Conservation (phyloP, 1,139 yeast genomes). For the Hyphopichia fennica region DNA sequence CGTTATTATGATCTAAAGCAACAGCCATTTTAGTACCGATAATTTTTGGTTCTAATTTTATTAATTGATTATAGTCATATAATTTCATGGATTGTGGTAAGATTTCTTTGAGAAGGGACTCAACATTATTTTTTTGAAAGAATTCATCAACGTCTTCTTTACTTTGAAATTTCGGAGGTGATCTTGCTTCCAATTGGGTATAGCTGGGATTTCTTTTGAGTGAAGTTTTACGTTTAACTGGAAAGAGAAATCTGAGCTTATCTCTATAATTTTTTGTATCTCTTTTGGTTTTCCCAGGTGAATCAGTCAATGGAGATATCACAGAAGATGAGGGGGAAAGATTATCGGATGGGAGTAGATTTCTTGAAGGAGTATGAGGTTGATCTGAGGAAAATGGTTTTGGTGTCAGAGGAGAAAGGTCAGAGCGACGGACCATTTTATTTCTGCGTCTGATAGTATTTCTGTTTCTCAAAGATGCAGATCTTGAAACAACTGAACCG, state of each 20-base stretch:
- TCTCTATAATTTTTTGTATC: neutral
- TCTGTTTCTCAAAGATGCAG: slow-evolving; percentile 33
- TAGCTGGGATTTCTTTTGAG: slow-evolving; percentile 24
- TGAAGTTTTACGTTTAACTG: slow-evolving; percentile 37
- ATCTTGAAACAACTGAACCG: slow-evolving; percentile 31
- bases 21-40: slow-evolving; percentile 9
- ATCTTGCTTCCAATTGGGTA: slow-evolving; percentile 14
- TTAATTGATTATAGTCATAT: slow-evolving; percentile 20
- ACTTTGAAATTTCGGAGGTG: slow-evolving; percentile 24
- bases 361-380: neutral
- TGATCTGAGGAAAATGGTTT: neutral
- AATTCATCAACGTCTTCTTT: slow-evolving; percentile 27
- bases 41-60: slow-evolving; percentile 24
- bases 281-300: neutral
- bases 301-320: neutral
- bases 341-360: neutral
- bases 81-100: slow-evolving; percentile 30
- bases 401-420: slow-evolving; percentile 9
- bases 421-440: slow-evolving; percentile 25
- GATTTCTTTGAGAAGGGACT: slow-evolving; percentile 23
- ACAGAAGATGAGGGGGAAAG: neutral
- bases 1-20: slow-evolving; percentile 6
- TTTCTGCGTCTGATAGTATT: slow-evolving; percentile 31
- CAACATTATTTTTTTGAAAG: slow-evolving; percentile 23
- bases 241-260: slow-evolving; percentile 26